Evolutionary conservation across 2,329 filamentous ascomycete species (phyloP).

Genomic region (Aspergillaceae sp.): DNA sequence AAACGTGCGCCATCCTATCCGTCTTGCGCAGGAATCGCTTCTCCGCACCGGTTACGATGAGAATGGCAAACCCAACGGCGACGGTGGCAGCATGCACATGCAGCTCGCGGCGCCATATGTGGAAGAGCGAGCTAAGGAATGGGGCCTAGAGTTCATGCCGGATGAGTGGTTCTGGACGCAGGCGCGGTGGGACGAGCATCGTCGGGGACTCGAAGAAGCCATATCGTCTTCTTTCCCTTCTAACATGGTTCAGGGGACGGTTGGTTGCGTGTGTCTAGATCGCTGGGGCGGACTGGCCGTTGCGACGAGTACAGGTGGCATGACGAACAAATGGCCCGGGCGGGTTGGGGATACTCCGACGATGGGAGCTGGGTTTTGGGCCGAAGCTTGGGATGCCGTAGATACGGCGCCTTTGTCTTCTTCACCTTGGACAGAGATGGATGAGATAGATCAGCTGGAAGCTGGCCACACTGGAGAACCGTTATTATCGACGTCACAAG

Average conservation of each 20-base stretch:
- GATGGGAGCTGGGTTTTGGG: slow-evolving; percentile 80
- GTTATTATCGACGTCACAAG: too few species aligned
- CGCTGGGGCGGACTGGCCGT: slow-evolving; percentile 62
- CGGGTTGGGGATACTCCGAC: slow-evolving; percentile 80
- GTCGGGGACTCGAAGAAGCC: slow-evolving; percentile 43
- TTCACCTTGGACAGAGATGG: too few species aligned
- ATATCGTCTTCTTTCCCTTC: too few species aligned
- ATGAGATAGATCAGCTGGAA: too few species aligned
- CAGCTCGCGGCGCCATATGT: slow-evolving; percentile 60
- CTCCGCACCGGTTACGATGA: slow-evolving; percentile 44
- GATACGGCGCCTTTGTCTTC: neutral
- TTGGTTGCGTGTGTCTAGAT: slow-evolving; percentile 74
- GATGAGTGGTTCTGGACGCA: slow-evolving; percentile 71
- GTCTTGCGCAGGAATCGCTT: slow-evolving; percentile 63
- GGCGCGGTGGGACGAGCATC: slow-evolving; percentile 69
- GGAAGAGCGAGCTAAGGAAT: slow-evolving; percentile 55
- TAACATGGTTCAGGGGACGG: slow-evolving; percentile 68
- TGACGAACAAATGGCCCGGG: slow-evolving; percentile 83
- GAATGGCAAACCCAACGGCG: slow-evolving; percentile 45
- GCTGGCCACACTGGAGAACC: too few species aligned
- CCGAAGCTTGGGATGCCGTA: slow-evolving; percentile 61
- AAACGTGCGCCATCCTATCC: slow-evolving; percentile 70
- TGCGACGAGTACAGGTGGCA: slow-evolving; percentile 60
- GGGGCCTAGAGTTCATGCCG: slow-evolving; percentile 60
- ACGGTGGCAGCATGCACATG: slow-evolving; percentile 46